Evolutionary conservation across 1,284 basidiomycete genomes (phyloP).

Genomic region (Ustilago nuda): DNA sequence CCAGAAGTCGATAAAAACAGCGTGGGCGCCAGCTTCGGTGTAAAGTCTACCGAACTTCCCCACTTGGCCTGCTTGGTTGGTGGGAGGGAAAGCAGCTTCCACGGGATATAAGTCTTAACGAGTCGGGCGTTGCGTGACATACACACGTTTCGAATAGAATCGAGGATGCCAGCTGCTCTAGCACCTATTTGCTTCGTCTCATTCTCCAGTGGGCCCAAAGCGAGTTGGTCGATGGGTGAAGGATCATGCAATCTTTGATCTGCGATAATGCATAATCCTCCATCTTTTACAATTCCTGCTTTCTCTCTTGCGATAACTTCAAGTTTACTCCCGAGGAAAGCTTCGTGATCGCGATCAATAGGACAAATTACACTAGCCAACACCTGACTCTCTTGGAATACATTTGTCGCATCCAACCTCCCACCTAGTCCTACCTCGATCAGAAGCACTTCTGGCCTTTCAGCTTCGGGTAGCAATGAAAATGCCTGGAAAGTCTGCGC

Average conservation of each 20-base stretch:
- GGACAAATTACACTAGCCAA: slow-evolving; percentile 84
- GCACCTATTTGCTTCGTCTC: slow-evolving; percentile 39
- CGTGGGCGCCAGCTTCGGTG: slow-evolving; percentile 34
- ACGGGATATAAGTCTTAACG: slow-evolving; percentile 51
- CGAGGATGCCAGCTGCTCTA: slow-evolving; percentile 46
- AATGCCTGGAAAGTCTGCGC: slow-evolving; percentile 72
- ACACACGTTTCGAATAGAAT: slow-evolving; percentile 47
- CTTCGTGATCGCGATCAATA: slow-evolving; percentile 92
- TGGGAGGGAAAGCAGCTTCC: slow-evolving; percentile 39
- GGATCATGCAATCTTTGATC: slow-evolving; percentile 53
- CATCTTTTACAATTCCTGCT: slow-evolving; percentile 80
- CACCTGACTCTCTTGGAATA: slow-evolving; percentile 76
- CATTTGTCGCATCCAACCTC: slow-evolving; percentile 90
- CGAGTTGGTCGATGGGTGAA: slow-evolving; percentile 28
- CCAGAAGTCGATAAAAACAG: slow-evolving; percentile 48
- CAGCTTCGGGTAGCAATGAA: slow-evolving; percentile 62
- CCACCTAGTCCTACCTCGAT: slow-evolving; percentile 97
- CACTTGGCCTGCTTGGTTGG: slow-evolving; percentile 29
- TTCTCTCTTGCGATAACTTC: slow-evolving; percentile 84
- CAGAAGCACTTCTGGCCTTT: slow-evolving; percentile 80
- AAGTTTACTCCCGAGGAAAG: slow-evolving; percentile 83
- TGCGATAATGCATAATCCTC: slow-evolving; percentile 80
- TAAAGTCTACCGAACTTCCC: slow-evolving; percentile 35
- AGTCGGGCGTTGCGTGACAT: slow-evolving; percentile 42
- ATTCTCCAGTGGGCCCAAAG: slow-evolving; percentile 41